Conservation (phyloP, 208 protist species). For the Tritrichomonas musculus region DNA sequence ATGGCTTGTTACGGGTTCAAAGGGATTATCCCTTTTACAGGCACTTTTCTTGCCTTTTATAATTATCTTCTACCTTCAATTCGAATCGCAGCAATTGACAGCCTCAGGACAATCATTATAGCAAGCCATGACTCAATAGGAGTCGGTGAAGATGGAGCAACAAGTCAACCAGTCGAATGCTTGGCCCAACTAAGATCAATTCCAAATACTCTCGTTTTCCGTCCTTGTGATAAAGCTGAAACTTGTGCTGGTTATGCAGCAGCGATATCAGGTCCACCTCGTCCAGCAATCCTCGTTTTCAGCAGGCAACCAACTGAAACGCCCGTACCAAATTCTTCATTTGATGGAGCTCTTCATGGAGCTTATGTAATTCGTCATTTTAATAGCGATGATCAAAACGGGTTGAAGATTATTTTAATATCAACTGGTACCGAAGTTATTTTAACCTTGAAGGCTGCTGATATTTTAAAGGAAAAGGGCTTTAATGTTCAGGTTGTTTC, state of each 20-base stretch:
- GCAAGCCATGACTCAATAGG: conserved; percentile 98
- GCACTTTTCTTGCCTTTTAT: conserved; percentile 97
- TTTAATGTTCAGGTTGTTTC: conserved; percentile 74
- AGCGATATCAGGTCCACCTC: conserved; percentile 36
- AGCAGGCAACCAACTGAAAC: conserved; percentile 79
- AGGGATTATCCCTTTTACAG: conserved; percentile 81
- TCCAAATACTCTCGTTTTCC: conserved; percentile 82
- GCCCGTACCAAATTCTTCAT: conserved; percentile 56
- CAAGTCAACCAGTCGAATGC: conserved; percentile 75
- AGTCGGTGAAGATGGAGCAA: conserved; percentile 98
- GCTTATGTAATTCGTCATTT: conserved; percentile 49
- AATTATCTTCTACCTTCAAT: conserved; percentile 65
- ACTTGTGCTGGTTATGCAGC: conserved; percentile 37
- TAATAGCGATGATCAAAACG: background rate
- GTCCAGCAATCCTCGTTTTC: conserved; percentile 76
- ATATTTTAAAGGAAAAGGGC: background rate
- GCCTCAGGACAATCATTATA: conserved; percentile 80
- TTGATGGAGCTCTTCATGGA: conserved; percentile 59
- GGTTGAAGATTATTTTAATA: conserved; percentile 75
- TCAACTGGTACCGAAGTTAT: conserved; percentile 88
- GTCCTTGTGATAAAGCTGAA: conserved; percentile 90
- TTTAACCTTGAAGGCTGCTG: conserved; percentile 37
- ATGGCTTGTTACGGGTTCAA: conserved; percentile 54
- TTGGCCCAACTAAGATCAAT: conserved; percentile 65
- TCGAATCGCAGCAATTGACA: conserved; percentile 78